A percentile compares a stretch with the other conserved stretches of the same genome.
Conservation (phyloP, 441 rosid genomes). For the Corymbia citriodora region DNA sequence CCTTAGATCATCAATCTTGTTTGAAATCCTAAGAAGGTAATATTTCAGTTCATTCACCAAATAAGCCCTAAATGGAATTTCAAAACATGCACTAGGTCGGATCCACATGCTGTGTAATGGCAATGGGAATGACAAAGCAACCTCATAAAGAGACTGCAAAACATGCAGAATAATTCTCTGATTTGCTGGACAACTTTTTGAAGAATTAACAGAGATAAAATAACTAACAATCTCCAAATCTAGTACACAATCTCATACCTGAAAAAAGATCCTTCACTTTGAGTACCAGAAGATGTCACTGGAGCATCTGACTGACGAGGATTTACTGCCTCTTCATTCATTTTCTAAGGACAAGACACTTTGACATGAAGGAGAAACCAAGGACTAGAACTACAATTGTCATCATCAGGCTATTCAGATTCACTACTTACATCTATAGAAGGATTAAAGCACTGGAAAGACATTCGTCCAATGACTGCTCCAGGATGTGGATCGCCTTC, state of each 20-base stretch:
- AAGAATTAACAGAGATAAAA: not conserved
- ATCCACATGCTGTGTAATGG: not conserved
- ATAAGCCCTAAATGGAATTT: not conserved
- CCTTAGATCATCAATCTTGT: not conserved
- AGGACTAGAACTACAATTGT: conserved; percentile 5
- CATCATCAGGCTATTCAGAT: conserved; percentile 3
- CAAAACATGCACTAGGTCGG: not conserved
- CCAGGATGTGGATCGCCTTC: conserved; percentile 96
- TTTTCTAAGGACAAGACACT: conserved; percentile 55
- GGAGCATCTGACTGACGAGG: conserved; percentile 28
- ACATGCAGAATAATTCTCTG: not conserved
- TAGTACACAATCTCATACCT: conserved; percentile 32
- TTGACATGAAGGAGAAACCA: conserved; percentile 8
- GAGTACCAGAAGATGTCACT: conserved; percentile 28
- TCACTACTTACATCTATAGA: conserved; percentile 73
- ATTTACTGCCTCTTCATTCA: conserved; percentile 48
- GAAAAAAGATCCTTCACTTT: conserved; percentile 27
- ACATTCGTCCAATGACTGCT: conserved; percentile 77
- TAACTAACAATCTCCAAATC: not conserved
- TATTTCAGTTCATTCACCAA: not conserved
- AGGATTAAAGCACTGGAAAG: conserved; percentile 92
- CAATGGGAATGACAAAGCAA: not conserved
- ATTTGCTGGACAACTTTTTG: not conserved
- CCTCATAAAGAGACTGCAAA: not conserved
- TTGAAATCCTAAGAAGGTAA: not conserved